phyloP scores from a whole-genome alignment of 768 basidiomycete genomes.

The Mycena albidolilacea region DNA sequence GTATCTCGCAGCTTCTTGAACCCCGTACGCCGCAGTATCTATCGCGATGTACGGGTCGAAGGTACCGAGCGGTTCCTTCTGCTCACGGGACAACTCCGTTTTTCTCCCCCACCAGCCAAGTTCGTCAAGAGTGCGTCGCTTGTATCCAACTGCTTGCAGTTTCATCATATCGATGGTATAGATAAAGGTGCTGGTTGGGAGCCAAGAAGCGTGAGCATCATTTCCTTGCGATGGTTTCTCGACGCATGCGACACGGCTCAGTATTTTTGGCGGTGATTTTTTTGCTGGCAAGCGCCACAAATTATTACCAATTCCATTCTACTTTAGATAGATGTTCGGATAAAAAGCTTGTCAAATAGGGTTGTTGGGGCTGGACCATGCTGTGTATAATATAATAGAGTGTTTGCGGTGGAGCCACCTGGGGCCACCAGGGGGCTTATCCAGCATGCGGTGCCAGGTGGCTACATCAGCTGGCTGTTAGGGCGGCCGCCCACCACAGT shows the following conservation, averaged over 20 bases:
- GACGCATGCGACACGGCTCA: slow-evolving; percentile 29
- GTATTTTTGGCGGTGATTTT: slow-evolving; percentile 29
- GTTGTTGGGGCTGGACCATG: no score
- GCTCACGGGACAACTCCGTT: slow-evolving; percentile 37
- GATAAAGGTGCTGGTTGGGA: slow-evolving; percentile 3
- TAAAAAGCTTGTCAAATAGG: no score
- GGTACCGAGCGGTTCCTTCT: slow-evolving; percentile 37
- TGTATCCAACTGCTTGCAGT: slow-evolving; percentile 26
- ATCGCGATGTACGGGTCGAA: slow-evolving; percentile 28
- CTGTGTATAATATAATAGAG: no score
- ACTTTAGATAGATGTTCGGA: slow-evolving; percentile 16
- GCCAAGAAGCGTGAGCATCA: slow-evolving; percentile 27
- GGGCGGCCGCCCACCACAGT: no score
- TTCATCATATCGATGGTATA: slow-evolving; percentile 11
- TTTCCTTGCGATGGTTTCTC: slow-evolving; percentile 35
- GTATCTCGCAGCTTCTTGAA: slow-evolving; percentile 35
- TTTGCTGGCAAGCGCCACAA: slow-evolving; percentile 17
- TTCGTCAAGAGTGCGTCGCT: slow-evolving; percentile 33
- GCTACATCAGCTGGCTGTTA: no score
- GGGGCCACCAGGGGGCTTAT: no score
- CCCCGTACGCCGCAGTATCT: slow-evolving; percentile 37
- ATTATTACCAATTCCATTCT: slow-evolving; percentile 25
- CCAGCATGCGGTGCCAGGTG: no score
- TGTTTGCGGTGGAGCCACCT: no score
- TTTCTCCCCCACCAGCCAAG: slow-evolving; percentile 38